A percentile compares a stretch with the other conserved stretches of the same genome.
These are phyloP conservation scores for Arctostaphylos glauca DNA, from an alignment of 148 eudicot genomes.

Conservation along the genomic window DNA sequence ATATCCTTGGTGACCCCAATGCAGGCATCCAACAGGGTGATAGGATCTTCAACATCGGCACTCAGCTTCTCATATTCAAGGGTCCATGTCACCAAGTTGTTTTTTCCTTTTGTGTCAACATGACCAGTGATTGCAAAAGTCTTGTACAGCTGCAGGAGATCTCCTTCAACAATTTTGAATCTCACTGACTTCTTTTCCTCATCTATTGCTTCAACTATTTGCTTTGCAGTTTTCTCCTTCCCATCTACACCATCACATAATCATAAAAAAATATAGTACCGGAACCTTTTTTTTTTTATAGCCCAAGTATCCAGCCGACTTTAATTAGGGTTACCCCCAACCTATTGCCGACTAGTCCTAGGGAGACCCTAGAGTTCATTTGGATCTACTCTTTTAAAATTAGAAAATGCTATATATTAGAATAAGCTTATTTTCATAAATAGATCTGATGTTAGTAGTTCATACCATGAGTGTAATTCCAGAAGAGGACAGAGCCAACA, in stretches of 20 bases:
- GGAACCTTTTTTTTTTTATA: no score
- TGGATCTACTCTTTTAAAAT: background rate
- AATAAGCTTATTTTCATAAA: background rate
- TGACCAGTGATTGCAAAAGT: background rate
- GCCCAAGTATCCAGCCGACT: no score
- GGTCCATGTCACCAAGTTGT: constrained; percentile 28
- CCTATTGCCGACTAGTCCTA: no score
- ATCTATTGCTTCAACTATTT: constrained; percentile 15
- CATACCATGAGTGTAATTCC: constrained; percentile 3
- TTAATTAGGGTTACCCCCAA: no score
- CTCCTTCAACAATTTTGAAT: constrained; percentile 23
- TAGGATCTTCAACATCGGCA: constrained; percentile 17
- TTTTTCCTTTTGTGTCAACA: constrained; percentile 17
- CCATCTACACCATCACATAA: constrained; percentile 13
- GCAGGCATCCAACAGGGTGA: background rate
- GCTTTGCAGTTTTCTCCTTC: constrained; percentile 14
- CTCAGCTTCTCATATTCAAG: constrained; percentile 28
- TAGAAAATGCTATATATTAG: background rate
- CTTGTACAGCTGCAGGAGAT: constrained; percentile 20
- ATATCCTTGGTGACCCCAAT: constrained; percentile 11
- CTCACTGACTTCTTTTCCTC: constrained; percentile 23
- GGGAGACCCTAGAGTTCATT: background rate
- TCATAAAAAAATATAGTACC: no score
- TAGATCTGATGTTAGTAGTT: background rate
- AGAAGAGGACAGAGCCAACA: background rate